These are phyloP conservation scores for Scheffersomyces illinoinensis DNA, from an alignment of 1,139 yeast genomes.

Conservation along the genomic window DNA sequence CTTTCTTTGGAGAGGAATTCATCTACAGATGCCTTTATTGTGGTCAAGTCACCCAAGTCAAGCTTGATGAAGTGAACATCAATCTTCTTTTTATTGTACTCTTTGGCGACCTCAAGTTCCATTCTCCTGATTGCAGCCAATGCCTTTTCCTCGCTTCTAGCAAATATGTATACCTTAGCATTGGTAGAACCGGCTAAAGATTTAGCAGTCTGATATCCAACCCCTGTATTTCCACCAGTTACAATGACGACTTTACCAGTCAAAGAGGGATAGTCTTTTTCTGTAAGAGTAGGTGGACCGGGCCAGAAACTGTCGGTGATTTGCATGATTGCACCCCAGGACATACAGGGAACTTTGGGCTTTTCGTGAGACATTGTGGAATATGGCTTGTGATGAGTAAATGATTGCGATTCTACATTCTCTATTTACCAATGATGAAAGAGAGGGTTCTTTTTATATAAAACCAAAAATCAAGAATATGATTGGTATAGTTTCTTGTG, in stretches of 20 bases:
- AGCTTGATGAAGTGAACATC: constrained; percentile 3
- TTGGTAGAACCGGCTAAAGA: constrained; percentile 37
- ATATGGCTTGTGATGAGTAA: neutral
- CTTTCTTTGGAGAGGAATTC: neutral
- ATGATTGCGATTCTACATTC: neutral
- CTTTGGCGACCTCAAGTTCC: constrained; percentile 19
- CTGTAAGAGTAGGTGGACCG: neutral
- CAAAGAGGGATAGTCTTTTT: constrained; percentile 40
- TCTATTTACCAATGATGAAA: too few species aligned
- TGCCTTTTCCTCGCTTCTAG: constrained; percentile 37
- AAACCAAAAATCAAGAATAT: neutral
- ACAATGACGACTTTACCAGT: constrained; percentile 40
- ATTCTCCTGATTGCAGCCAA: constrained; percentile 31
- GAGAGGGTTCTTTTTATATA: neutral
- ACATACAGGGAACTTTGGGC: neutral
- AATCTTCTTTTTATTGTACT: constrained; percentile 2
- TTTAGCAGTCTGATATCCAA: constrained; percentile 43
- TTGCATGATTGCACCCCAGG: neutral
- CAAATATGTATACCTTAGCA: constrained; percentile 45
- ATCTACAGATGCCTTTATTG: neutral
- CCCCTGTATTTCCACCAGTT: constrained; percentile 51
- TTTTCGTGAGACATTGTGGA: neutral
- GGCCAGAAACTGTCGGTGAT: neutral
- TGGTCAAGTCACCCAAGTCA: constrained; percentile 3
- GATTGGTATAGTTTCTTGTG: neutral